Percentiles rank a stretch among this genome's conserved stretches.
phyloP scores from a whole-genome alignment of 108 stramenopile genomes.

The Hondaea fermentalgiana region DNA sequence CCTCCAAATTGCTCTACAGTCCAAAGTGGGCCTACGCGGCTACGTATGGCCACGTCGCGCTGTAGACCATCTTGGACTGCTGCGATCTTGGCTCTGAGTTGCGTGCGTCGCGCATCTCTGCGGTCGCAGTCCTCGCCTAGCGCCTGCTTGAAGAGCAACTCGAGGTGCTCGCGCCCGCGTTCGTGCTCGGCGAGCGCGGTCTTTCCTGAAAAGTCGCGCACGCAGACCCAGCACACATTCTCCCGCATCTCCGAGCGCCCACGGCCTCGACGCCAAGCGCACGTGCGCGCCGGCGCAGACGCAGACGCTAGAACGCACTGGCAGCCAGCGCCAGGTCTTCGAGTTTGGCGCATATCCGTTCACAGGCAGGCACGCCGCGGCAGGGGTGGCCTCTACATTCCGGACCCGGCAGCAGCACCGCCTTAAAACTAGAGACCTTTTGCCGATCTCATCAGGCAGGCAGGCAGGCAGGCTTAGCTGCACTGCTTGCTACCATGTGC shows the following conservation, averaged over 20 bases:
- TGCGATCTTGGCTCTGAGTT: neutral
- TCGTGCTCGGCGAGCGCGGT: neutral
- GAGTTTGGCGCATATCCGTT: too few species aligned
- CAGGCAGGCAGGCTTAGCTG: too few species aligned
- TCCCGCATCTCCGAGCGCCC: neutral
- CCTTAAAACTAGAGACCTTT: too few species aligned
- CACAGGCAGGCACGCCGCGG: too few species aligned
- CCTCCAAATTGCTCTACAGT: neutral
- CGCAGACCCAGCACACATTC: neutral
- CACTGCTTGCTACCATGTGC: too few species aligned
- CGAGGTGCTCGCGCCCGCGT: neutral
- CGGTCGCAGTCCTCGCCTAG: neutral
- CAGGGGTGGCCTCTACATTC: too few species aligned
- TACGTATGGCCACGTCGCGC: neutral
- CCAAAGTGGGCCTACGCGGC: neutral
- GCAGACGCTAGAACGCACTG: too few species aligned
- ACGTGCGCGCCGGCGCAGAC: too few species aligned
- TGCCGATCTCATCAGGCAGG: too few species aligned
- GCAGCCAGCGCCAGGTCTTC: too few species aligned
- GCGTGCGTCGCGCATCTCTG: neutral
- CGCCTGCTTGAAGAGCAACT: neutral
- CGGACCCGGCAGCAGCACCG: too few species aligned
- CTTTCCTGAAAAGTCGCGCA: neutral
- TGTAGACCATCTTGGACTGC: neutral
- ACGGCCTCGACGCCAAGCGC: too few species aligned